Percentiles rank a stretch among this genome's conserved stretches.
phyloP scores from a whole-genome alignment of 495 filamentous ascomycete species.

The Talaromyces nanjingensis region DNA sequence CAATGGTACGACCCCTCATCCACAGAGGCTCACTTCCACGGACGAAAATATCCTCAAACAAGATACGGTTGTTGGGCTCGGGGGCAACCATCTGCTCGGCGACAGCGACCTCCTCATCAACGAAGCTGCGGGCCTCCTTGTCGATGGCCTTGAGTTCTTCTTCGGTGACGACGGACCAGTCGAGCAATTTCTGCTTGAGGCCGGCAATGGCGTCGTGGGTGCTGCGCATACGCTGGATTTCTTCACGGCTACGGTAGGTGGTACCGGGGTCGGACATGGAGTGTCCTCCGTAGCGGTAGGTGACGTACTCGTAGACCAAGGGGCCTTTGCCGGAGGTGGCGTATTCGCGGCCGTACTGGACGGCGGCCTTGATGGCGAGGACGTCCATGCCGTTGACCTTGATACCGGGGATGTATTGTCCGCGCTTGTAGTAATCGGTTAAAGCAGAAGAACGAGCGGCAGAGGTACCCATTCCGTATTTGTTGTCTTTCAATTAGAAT shows the following conservation, averaged over 20 bases:
- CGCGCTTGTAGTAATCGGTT: slow-evolving; percentile 99
- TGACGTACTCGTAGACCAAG: slow-evolving; percentile 96
- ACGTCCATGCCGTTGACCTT: slow-evolving; percentile 99
- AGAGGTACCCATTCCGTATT: slow-evolving; percentile 99
- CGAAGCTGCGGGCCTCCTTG: slow-evolving; percentile 75
- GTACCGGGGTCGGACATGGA: slow-evolving; percentile 99
- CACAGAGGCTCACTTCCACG: slow-evolving; percentile 82
- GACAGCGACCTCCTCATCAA: slow-evolving; percentile 84
- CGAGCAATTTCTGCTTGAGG: slow-evolving; percentile 93
- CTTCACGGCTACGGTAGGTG: slow-evolving; percentile 97
- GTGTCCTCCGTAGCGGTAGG: slow-evolving; percentile 98
- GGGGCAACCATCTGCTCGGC: slow-evolving; percentile 82
- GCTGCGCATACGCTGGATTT: slow-evolving; percentile 97
- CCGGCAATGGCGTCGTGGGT: slow-evolving; percentile 98
- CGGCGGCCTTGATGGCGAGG: slow-evolving; percentile 93
- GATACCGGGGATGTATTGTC: slow-evolving; percentile 97
- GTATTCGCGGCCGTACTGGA: slow-evolving; percentile 85
- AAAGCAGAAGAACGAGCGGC: slow-evolving; percentile 88
- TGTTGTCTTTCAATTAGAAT: slow-evolving; percentile 70
- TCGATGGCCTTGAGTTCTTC: slow-evolving; percentile 96
- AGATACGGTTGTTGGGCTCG: slow-evolving; percentile 65
- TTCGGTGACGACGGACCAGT: slow-evolving; percentile 87
- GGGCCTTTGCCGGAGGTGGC: slow-evolving; percentile 76
- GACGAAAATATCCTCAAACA: slow-evolving; percentile 98
- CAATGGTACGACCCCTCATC: slow-evolving; percentile 80